Evolutionary conservation across 257 asterid genomes (phyloP).

Genomic region (Apocynum venetum): DNA sequence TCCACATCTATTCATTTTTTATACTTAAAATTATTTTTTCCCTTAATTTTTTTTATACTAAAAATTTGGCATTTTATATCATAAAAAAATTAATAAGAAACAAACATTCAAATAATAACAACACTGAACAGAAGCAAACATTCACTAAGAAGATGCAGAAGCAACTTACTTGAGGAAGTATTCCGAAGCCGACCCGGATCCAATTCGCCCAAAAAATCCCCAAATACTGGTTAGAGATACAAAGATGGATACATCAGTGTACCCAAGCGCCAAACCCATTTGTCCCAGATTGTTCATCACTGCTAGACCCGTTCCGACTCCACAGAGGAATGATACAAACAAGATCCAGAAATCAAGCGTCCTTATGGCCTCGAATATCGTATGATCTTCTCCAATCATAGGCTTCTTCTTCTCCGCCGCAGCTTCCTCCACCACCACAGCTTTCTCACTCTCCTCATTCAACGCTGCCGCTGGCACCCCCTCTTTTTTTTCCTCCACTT

Average conservation of each 20-base stretch:
- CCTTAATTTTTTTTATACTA: no score
- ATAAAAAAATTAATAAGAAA: background rate
- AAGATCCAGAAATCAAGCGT: slow-evolving; percentile 78
- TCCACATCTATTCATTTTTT: no score
- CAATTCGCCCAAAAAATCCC: slow-evolving; percentile 93
- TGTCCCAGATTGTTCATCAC: slow-evolving; percentile 94
- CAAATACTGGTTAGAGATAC: slow-evolving; percentile 89
- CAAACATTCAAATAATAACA: background rate
- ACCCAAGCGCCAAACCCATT: slow-evolving; percentile 90
- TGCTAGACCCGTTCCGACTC: slow-evolving; percentile 93
- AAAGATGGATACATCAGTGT: slow-evolving; percentile 81
- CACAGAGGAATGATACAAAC: slow-evolving; percentile 76
- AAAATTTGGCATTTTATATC: no score
- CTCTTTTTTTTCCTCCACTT: slow-evolving; percentile 18
- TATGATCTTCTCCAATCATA: slow-evolving; percentile 82
- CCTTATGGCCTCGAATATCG: slow-evolving; percentile 53
- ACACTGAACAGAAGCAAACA: no score
- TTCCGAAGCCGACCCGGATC: slow-evolving; percentile 83
- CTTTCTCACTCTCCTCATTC: slow-evolving; percentile 3
- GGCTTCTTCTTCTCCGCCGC: slow-evolving; percentile 33
- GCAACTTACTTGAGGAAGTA: slow-evolving; percentile 73
- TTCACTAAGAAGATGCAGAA: no score
- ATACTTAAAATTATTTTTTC: no score
- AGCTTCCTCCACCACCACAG: slow-evolving; percentile 14
- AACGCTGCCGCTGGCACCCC: background rate